Conservation (phyloP, 441 rosid species). For the Arabidopsis hybrid region DNA sequence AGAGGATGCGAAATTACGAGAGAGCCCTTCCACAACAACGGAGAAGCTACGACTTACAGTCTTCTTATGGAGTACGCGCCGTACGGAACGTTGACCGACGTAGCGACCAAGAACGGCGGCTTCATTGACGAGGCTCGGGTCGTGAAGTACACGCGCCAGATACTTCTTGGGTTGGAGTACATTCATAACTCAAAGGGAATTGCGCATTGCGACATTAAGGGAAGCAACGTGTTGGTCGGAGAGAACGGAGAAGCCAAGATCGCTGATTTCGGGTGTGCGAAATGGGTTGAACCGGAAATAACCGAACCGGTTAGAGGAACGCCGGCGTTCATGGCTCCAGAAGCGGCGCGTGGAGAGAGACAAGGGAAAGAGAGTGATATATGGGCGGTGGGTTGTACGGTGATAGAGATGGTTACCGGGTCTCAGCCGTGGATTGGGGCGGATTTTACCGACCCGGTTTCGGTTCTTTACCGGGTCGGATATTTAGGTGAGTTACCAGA, state of each 20-base stretch:
- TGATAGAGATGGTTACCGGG: slow-evolving; percentile 79
- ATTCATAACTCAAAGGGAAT: slow-evolving; percentile 60
- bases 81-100: slow-evolving; percentile 60
- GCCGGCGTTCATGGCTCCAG: slow-evolving; percentile 84
- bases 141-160: slow-evolving; percentile 55
- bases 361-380: slow-evolving; percentile 68
- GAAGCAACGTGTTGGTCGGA: slow-evolving; percentile 64
- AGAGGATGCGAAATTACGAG: slow-evolving; percentile 58
- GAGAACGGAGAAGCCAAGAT: slow-evolving; percentile 57
- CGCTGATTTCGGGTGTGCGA: slow-evolving; percentile 83
- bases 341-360: slow-evolving; percentile 85
- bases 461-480: slow-evolving; percentile 61
- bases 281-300: slow-evolving; percentile 40
- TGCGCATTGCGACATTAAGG: slow-evolving; percentile 81
- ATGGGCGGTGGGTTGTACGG: slow-evolving; percentile 78
- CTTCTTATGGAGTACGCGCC: slow-evolving; percentile 72
- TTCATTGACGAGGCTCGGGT: slow-evolving; percentile 50
- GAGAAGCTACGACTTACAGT: slow-evolving; percentile 52
- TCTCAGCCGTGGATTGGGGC: slow-evolving; percentile 52
- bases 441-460: slow-evolving; percentile 53
- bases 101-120: slow-evolving; percentile 49
- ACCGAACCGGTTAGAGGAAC: slow-evolving; percentile 56
- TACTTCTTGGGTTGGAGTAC: slow-evolving; percentile 65
- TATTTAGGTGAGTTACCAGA: slow-evolving; percentile 63
- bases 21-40: slow-evolving; percentile 42